These are phyloP conservation scores for Coniella lustricola DNA, from an alignment of 2,329 filamentous ascomycete genomes.

Conservation along the genomic window DNA sequence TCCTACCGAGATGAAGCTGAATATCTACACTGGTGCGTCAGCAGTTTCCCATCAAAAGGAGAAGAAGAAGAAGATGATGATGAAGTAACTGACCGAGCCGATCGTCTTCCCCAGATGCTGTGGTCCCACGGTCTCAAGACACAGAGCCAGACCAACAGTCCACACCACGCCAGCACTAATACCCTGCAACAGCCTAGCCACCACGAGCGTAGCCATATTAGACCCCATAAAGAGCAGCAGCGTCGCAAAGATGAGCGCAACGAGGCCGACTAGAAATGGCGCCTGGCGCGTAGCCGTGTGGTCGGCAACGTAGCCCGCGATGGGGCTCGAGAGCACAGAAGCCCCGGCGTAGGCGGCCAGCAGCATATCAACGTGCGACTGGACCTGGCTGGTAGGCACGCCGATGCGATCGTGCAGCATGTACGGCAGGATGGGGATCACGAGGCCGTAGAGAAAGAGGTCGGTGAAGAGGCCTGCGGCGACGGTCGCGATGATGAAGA, in stretches of 20 bases:
- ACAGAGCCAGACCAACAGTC: slow-evolving; percentile 51
- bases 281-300: slow-evolving; percentile 42
- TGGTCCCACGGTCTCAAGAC: slow-evolving; percentile 48
- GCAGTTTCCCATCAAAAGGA: background rate
- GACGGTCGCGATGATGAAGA: slow-evolving; percentile 53
- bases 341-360: slow-evolving; percentile 48
- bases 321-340: slow-evolving; percentile 41
- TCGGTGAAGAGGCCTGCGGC: slow-evolving; percentile 49
- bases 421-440: slow-evolving; percentile 53
- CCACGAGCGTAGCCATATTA: slow-evolving; percentile 38
- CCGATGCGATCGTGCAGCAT: slow-evolving; percentile 45
- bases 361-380: slow-evolving; percentile 44
- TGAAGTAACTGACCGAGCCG: slow-evolving; percentile 37
- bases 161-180: slow-evolving; percentile 51
- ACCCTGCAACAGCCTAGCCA: slow-evolving; percentile 51
- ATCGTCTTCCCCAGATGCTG: slow-evolving; percentile 54
- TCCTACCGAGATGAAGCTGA: slow-evolving; percentile 52
- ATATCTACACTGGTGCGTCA: slow-evolving; percentile 33
- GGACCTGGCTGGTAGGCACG: slow-evolving; percentile 40
- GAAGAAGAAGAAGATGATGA: too few relatives aligned
- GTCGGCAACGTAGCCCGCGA: slow-evolving; percentile 50
- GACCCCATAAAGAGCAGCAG: slow-evolving; percentile 45
- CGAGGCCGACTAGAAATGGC: slow-evolving; percentile 51
- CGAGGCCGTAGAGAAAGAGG: slow-evolving; percentile 51
- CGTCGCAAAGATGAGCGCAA: slow-evolving; percentile 45